A percentile compares a stretch with the other conserved stretches of the same genome.
These are phyloP conservation scores for Escovopsis sp. DNA, from an alignment of 2,329 filamentous ascomycete species.

Conservation along the genomic window DNA sequence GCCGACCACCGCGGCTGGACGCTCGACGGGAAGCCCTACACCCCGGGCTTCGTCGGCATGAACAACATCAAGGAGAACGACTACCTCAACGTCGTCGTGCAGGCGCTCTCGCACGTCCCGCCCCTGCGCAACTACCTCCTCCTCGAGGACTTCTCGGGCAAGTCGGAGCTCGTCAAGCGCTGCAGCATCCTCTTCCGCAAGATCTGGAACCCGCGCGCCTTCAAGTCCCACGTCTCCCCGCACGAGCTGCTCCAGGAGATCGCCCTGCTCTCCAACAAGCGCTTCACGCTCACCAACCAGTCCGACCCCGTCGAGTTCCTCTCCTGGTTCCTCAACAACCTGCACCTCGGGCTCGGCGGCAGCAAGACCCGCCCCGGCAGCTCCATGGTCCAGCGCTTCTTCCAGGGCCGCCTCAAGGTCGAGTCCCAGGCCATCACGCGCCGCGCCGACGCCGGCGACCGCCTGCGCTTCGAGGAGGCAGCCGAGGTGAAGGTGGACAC, in stretches of 20 bases:
- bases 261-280: constrained; percentile 76
- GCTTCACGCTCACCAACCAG: constrained; percentile 79
- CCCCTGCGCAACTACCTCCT: constrained; percentile 87
- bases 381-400: constrained; percentile 81
- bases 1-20: constrained; percentile 54
- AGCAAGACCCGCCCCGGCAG: constrained; percentile 72
- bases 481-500: constrained; percentile 63
- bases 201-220: constrained; percentile 94
- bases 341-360: constrained; percentile 83
- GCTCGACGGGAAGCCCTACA: constrained; percentile 69
- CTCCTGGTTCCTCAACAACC: constrained; percentile 93
- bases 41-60: constrained; percentile 92
- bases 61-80: constrained; percentile 99
- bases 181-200: constrained; percentile 87
- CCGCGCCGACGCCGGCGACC: constrained; percentile 73
- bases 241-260: constrained; percentile 96
- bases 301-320: constrained; percentile 94
- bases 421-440: constrained; percentile 91
- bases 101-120: constrained; percentile 77
- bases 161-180: constrained; percentile 67
- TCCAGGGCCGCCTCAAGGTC: constrained; percentile 83
- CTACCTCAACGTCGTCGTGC: constrained; percentile 90
- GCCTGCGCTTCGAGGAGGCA: constrained; percentile 84
- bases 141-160: constrained; percentile 62
- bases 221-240: constrained; percentile 91